Evolutionary conservation across 2,329 filamentous ascomycete species (phyloP), one percentile per base, ranked within the genome.

Genomic region (Massarina eburnea): DNA sequence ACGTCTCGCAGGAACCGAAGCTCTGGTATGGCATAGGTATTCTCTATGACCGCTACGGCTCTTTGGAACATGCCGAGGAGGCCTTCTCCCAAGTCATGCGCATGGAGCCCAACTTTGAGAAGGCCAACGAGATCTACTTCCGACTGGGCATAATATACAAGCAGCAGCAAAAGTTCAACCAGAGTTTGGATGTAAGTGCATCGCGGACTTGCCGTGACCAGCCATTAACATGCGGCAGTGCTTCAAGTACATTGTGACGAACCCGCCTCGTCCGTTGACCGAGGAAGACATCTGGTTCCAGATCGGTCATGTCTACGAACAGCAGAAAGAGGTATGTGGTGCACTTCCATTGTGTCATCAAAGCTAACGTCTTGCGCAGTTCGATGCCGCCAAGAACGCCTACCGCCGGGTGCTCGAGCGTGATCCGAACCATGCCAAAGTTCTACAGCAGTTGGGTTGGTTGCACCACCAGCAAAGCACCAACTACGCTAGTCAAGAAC

Each of bases 201-300:
- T 2, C 7, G 19, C n/a, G 15, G 29, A 20, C 3, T 20, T 8
- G 14, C 7, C 19, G 8, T 17, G n/a, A n/a, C n/a, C n/a, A 14
- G 17, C 20, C 15, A 12, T 53, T 65, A 51, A 66, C n/a, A 12
- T 17, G 1, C 17, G n/a, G 8, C 41, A 96, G 89, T 97, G 94
- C 77, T 99, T 99, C 77, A 94, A 94, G 73, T 97, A 96, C 68
- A 99, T 99, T 58, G 91, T 97, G 53, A 87, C 83, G 57, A 91
- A 95, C 42, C 92, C 94, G 21, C 94, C 94, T 3, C 85, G 89
- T 3, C 94, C 94, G 2, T 73, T 99, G 59, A 96, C 91, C 0
- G 91, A 97, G 70, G 92, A 97, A 71, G 94, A 99, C 61, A 99
- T 99, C 49, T 97, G 92, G 92, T 99, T 99, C 76, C 94, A 99